These are phyloP conservation scores for Trebouxia sp. DNA, from an alignment of 139 green algal species.

Conservation along the genomic window DNA sequence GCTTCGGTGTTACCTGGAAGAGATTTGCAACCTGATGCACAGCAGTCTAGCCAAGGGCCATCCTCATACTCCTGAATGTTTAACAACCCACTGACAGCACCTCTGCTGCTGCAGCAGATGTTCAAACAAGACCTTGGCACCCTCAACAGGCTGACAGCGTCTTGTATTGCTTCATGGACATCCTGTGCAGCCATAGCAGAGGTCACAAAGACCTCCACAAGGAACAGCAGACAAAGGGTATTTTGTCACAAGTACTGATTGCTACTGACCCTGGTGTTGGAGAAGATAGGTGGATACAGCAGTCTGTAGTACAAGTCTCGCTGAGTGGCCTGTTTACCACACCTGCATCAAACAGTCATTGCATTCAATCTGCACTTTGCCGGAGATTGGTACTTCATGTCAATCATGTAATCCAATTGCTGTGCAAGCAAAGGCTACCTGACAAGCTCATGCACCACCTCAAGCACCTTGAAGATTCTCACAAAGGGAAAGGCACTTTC, in stretches of 20 bases:
- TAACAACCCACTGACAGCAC: slow-evolving; percentile 65
- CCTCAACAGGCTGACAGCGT: slow-evolving; percentile 48
- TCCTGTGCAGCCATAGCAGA: not conserved
- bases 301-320: slow-evolving; percentile 77
- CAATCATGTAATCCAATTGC: no score
- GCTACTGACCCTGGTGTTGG: slow-evolving; percentile 45
- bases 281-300: slow-evolving; percentile 50
- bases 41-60: slow-evolving; percentile 39
- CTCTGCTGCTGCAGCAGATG: slow-evolving; percentile 63
- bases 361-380: no score
- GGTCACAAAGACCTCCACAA: not conserved
- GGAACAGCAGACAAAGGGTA: not conserved
- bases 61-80: slow-evolving; percentile 47
- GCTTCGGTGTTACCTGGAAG: not conserved
- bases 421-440: not conserved
- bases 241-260: no score
- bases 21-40: not conserved
- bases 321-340: slow-evolving; percentile 55
- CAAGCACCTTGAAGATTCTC: slow-evolving; percentile 57
- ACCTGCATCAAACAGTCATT: slow-evolving; percentile 16
- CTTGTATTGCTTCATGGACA: slow-evolving; percentile 23
- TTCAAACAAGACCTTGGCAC: slow-evolving; percentile 47
- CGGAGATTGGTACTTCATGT: no score
- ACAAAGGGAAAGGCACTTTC: slow-evolving; percentile 41
- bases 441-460: slow-evolving; percentile 60